Evolutionary conservation across 768 basidiomycete species (phyloP).

Genomic region (Kwoniella pini): DNA sequence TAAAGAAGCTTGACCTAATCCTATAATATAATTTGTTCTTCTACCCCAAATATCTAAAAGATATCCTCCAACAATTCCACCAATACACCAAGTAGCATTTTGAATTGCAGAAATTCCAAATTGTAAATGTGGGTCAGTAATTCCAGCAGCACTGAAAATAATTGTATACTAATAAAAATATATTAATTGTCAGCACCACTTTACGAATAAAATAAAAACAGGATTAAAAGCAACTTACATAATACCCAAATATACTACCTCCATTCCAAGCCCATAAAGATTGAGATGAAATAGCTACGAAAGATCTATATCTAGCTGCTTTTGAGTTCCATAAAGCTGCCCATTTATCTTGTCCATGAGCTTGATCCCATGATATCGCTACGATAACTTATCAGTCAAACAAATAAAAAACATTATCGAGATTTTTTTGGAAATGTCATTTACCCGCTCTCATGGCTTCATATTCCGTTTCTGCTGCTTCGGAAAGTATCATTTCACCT

Average conservation of each 20-base stretch:
- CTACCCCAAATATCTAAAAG: slow-evolving; percentile 39
- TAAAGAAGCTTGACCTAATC: slow-evolving; percentile 28
- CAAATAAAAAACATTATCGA: too few species aligned
- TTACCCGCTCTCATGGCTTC: slow-evolving; percentile 36
- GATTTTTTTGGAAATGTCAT: too few species aligned
- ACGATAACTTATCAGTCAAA: not conserved
- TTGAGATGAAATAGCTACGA: slow-evolving; percentile 34
- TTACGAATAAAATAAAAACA: too few species aligned
- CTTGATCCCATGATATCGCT: slow-evolving; percentile 39
- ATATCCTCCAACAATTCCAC: slow-evolving; percentile 40
- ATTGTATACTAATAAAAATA: slow-evolving; percentile 26
- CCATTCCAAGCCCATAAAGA: slow-evolving; percentile 40
- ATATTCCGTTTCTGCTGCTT: slow-evolving; percentile 28
- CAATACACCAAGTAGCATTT: slow-evolving; percentile 39
- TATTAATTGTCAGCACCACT: slow-evolving; percentile 13
- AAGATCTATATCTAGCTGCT: slow-evolving; percentile 35
- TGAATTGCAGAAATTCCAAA: slow-evolving; percentile 37
- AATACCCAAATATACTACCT: too few species aligned
- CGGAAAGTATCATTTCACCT: slow-evolving; percentile 29
- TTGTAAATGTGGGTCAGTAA: slow-evolving; percentile 36
- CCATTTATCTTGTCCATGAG: slow-evolving; percentile 38
- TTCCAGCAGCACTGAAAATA: slow-evolving; percentile 30
- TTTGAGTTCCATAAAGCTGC: slow-evolving; percentile 37
- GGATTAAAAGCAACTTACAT: too few species aligned
- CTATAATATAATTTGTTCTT: slow-evolving; percentile 39